Base-by-base conservation (phyloP, 208 protist species). In the Balamuthia mandrillaris region DNA sequence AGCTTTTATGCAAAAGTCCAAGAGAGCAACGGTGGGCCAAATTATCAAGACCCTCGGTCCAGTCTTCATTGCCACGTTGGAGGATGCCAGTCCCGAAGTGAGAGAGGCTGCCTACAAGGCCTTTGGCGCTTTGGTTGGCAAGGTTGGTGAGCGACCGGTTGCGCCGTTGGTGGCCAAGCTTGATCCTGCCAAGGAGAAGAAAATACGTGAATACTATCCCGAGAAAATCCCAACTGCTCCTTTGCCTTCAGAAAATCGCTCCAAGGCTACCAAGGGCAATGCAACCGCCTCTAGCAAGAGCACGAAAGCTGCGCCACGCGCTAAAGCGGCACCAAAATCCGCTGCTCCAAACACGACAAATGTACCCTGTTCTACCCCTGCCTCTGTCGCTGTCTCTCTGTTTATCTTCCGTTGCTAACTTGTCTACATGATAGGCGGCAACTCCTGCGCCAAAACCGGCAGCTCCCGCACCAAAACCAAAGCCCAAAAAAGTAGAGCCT, bases 111-210 rank as follows among this genome's bases (percentile, higher is more conserved):
- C 83, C 24, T 70, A 81, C 35, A 82, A 89, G 49, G 84, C 75
- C 5, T 77, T 89, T 27, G 87, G 87, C 21, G 58, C 74, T 7
- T 29, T 86, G 0, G 44, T 88, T 31, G 66, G 66, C 18, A 56
- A 79, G 60, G 39, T 58, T 0, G 86, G 81, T 29, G 70, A 86
- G 75, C 82, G 75, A 0, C 58, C 79, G 31, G 4, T 89, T 6
- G n/a, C 37, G 18, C 52, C 72, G 24, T 78, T 51, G 24, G 41
- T 87, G 24, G 68, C 39, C 14, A 54, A 74, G 58, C 44, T 87
- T 4, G 87, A 89, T 63, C 60, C 45, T 29, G 84, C 79, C 83
- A 89, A 89, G 83, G 47, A 35, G 33, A 56, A 82, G 42, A 86
- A 87, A 54, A 49, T 89, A 56, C 52, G 70, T 29, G 74, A 84